Evolutionary conservation across 805 yeast genomes (phyloP).

Genomic region (Metschnikowia baotianmanensis): DNA sequence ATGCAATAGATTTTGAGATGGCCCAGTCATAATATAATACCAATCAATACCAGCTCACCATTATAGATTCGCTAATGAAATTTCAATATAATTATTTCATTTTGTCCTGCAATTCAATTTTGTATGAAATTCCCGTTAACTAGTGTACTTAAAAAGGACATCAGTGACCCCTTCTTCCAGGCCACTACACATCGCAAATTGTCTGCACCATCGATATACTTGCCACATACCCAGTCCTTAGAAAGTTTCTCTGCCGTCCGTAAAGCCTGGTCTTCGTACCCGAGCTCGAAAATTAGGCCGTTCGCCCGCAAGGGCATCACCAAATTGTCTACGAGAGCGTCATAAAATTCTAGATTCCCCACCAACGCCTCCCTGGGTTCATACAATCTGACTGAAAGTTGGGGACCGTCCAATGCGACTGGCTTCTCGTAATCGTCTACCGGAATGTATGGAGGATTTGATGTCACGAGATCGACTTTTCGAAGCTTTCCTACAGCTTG

Average conservation of each 20-base stretch:
- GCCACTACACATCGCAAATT: constrained; percentile 64
- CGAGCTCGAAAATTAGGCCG: constrained; percentile 77
- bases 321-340: constrained; percentile 49
- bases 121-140: constrained; percentile 6
- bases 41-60: no score
- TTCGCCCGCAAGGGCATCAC: constrained; percentile 40
- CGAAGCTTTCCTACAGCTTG: constrained; percentile 1
- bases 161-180: constrained; percentile 38
- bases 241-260: constrained; percentile 30
- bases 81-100: not conserved
- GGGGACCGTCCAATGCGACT: constrained; percentile 40
- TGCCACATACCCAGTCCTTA: constrained; percentile 49
- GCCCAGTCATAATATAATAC: not conserved
- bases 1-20: not conserved
- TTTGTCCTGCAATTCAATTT: not conserved
- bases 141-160: constrained; percentile 6
- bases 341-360: constrained; percentile 73
- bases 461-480: constrained; percentile 54
- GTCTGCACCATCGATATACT: constrained; percentile 48
- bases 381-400: constrained; percentile 60
- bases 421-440: constrained; percentile 38
- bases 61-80: no score
- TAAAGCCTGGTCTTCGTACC: constrained; percentile 55
- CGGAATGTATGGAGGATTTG: constrained; percentile 94
- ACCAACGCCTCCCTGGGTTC: constrained; percentile 82